A percentile compares a stretch with the other conserved stretches of the same genome.
phyloP scores from a whole-genome alignment of 176 grass and related monocot species.

The Paspalum vaginatum region DNA sequence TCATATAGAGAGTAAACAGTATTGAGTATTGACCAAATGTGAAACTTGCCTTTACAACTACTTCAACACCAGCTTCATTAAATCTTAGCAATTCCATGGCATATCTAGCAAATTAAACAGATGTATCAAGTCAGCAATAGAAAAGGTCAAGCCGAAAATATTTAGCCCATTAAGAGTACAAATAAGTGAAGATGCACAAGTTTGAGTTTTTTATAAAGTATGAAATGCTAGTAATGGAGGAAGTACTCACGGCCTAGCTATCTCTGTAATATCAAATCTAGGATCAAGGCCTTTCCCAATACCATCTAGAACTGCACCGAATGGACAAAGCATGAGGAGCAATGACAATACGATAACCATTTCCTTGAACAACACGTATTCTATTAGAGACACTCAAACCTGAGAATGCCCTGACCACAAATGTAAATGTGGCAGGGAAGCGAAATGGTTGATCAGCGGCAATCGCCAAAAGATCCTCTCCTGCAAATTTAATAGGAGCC shows the following conservation, averaged over 20 bases:
- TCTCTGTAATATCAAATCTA: conserved; percentile 99
- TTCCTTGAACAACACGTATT: conserved; percentile 16
- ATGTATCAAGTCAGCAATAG: conserved; percentile 43
- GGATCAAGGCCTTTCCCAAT: conserved; percentile 99
- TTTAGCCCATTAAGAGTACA: conserved; percentile 4
- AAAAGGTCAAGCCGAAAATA: conserved; percentile 6
- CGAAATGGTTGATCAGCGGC: conserved; percentile 98
- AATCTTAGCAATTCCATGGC: conserved; percentile 89
- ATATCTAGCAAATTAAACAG: conserved; percentile 63
- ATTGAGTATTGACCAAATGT: conserved; percentile 25
- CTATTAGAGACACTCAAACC: conserved; percentile 59
- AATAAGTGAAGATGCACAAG: neutral
- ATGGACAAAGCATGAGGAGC: conserved; percentile 37
- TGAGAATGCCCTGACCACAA: conserved; percentile 99
- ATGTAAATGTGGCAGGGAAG: conserved; percentile 98
- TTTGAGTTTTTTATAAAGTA: neutral
- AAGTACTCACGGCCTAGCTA: conserved; percentile 93
- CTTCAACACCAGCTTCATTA: conserved; percentile 96
- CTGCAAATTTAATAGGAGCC: conserved; percentile 52
- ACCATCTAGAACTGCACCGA: conserved; percentile 92
- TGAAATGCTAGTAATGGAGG: conserved; percentile 24
- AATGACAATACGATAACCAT: conserved; percentile 19
- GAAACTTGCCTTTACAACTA: conserved; percentile 80
- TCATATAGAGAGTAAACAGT: conserved; percentile 19
- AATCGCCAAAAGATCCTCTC: conserved; percentile 96